A percentile compares a stretch with the other conserved stretches of the same genome.
Conservation (phyloP, 1,284 basidiomycete species). For the Leccinum pachyderme region DNA sequence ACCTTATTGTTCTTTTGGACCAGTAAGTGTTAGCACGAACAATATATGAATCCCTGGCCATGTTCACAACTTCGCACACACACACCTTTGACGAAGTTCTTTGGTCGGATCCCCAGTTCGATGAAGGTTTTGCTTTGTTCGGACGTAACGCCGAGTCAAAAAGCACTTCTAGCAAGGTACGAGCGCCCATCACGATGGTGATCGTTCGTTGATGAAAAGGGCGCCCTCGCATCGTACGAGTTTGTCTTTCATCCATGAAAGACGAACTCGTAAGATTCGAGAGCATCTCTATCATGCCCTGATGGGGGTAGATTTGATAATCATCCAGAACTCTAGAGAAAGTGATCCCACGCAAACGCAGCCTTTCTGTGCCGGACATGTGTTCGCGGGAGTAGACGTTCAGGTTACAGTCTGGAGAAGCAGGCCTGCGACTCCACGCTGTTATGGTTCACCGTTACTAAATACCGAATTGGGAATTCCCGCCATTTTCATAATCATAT, state of each 20-base stretch:
- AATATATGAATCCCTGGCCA: background rate
- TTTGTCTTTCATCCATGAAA: background rate
- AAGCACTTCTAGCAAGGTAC: background rate
- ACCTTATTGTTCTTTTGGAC: background rate
- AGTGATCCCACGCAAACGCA: background rate
- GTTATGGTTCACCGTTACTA: background rate
- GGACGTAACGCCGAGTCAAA: background rate
- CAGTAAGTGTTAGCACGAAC: background rate
- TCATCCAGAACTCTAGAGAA: background rate
- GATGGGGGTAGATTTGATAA: background rate
- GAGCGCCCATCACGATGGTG: background rate
- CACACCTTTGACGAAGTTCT: background rate
- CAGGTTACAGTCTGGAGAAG: background rate
- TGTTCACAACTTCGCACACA: background rate
- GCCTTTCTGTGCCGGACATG: background rate
- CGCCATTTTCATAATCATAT: background rate
- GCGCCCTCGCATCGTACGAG: no score
- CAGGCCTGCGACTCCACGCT: background rate
- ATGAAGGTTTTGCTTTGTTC: background rate
- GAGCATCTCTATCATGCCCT: background rate
- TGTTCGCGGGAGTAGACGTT: constrained; percentile 8
- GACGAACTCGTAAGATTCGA: background rate
- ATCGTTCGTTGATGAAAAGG: background rate
- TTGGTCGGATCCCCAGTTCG: background rate
- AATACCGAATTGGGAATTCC: background rate